Evolutionary conservation across 345 rosid genomes (phyloP), one percentile per base, ranked within the genome.

Genomic region (Brassica nigra): DNA sequence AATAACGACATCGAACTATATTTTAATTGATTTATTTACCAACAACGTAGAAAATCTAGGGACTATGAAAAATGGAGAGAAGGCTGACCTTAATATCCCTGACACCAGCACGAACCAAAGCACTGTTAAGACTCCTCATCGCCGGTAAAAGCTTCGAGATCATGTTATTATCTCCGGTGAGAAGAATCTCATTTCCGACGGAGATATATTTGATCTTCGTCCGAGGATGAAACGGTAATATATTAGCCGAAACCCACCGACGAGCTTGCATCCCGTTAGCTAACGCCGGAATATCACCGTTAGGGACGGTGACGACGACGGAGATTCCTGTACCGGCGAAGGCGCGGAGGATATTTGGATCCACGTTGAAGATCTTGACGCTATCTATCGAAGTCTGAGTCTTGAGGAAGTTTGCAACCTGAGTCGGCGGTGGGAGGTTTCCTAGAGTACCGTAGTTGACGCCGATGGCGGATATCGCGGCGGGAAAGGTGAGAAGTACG

Each of bases 371-470:
- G 69, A 93, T 84, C 80, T 93, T 93, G 54, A 93, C 79, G 49
- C 89, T 86, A 70, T 91, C 88, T 55, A 93, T 88, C 28, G 71
- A 84, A 2, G 98, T 93, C 55, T 72, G 71, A 7, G 95, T 83
- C 61, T 82, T 84, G 36, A 90, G 37, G 84, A 93, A 91, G 70
- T 87, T 84, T 9, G 98, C 94, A n/a, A 93, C 97, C 61, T 88
- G 71, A 2, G 86, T 9, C 0, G 97, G 97, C 1, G 97, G 84
- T 0, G 95, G 97, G 20, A 93, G 98, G 87, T 93, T 90, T 4
- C 87, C 92, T 3, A 88, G 61, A 16, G 93, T 89, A 4, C 98
- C 98, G 71, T 93, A 93, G 89, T 93, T 93, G 7, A 93, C 85
- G 0, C 98, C 98, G 20, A 93, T 79, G 81, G 91, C 83, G 5